phyloP scores from a whole-genome alignment of 306 rosid species.

The Acacia acuminata region DNA sequence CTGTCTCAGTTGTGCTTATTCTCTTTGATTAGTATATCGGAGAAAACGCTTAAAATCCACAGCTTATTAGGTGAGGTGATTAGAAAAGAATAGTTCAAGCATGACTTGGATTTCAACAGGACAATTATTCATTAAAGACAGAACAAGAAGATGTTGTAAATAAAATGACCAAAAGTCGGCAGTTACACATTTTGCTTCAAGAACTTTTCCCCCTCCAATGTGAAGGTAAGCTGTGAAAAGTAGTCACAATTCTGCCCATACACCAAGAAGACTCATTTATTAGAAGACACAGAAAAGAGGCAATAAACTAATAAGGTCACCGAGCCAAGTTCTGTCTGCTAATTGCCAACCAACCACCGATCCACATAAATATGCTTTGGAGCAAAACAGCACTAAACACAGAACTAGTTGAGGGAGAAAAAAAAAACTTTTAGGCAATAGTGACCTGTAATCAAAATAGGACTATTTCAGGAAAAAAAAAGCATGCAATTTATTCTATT shows the following conservation, averaged over 20 bases:
- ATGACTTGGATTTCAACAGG: not conserved
- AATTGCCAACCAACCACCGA: constrained; percentile 18
- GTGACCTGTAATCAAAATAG: not conserved
- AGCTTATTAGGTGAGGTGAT: not conserved
- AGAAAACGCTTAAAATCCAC: not conserved
- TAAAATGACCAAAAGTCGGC: not conserved
- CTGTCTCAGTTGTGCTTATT: not conserved
- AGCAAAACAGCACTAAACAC: not conserved
- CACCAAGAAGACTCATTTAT: constrained; percentile 27
- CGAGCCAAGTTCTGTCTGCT: constrained; percentile 9
- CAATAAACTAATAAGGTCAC: constrained; percentile 17
- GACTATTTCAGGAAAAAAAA: not conserved
- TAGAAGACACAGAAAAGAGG: not conserved
- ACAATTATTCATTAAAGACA: not conserved
- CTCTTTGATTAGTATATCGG: not conserved
- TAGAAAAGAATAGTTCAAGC: not conserved
- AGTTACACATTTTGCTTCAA: not conserved
- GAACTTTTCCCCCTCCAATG: constrained; percentile 7
- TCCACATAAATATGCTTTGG: not conserved
- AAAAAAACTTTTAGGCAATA: not conserved
- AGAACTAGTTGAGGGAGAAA: not conserved
- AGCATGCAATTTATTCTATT: not conserved
- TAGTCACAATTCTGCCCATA: constrained; percentile 8
- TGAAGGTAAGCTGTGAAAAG: not conserved
- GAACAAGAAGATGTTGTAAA: not conserved